Conservation (phyloP, 805 yeast species). For the Kazachstania psychrophila region DNA sequence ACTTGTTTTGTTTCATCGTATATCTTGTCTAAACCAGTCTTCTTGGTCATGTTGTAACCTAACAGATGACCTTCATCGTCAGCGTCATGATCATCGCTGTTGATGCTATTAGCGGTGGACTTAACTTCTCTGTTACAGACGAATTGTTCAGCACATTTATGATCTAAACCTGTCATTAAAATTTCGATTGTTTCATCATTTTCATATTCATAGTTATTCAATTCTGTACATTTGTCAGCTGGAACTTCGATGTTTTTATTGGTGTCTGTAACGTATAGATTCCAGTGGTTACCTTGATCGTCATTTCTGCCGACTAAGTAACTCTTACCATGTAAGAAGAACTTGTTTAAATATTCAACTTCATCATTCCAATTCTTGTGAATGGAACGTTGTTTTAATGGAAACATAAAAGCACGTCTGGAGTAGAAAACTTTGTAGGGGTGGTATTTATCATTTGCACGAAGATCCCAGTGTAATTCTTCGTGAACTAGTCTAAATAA, state of each 20-base stretch:
- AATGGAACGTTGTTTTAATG: conserved; percentile 68
- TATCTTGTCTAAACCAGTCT: conserved; percentile 53
- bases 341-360: conserved; percentile 54
- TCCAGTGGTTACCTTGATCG: conserved; percentile 80
- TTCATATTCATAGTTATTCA: conserved; percentile 8
- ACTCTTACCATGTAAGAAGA: conserved; percentile 52
- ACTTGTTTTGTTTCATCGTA: conserved; percentile 29
- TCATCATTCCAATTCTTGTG: conserved; percentile 84
- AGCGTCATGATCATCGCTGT: conserved; percentile 9
- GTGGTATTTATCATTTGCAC: conserved; percentile 15
- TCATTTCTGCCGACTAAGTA: conserved; percentile 74
- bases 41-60: conserved; percentile 60
- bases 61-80: conserved; percentile 59
- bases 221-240: neutral
- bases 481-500: conserved; percentile 44
- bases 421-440: conserved; percentile 78
- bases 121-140: conserved; percentile 36
- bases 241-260: conserved; percentile 4
- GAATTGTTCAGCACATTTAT: conserved; percentile 48
- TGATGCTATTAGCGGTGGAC: conserved; percentile 3
- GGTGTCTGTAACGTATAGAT: conserved; percentile 60
- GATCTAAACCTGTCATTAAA: conserved; percentile 77
- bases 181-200: conserved; percentile 76
- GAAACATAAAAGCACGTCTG: conserved; percentile 87
- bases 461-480: conserved; percentile 36